Percentiles rank a stretch among this genome's conserved stretches.
These are phyloP conservation scores for Soucietia sequanensis DNA, from an alignment of 805 yeast species.

Conservation along the genomic window DNA sequence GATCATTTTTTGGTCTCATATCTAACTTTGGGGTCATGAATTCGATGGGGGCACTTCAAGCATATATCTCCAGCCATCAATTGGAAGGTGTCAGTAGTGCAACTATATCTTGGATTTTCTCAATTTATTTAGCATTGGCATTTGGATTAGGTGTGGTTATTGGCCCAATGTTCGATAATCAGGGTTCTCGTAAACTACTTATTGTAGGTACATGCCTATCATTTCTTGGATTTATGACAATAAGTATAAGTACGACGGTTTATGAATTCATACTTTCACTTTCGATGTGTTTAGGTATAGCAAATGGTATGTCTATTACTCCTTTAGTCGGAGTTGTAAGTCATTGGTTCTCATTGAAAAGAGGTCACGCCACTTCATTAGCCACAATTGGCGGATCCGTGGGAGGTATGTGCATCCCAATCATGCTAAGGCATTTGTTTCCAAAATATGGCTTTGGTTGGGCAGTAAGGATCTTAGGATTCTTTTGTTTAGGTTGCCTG, in stretches of 20 bases:
- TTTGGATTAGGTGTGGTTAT: slow-evolving; percentile 34
- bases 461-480: slow-evolving; percentile 52
- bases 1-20: slow-evolving; percentile 24
- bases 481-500: slow-evolving; percentile 28
- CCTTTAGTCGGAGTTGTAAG: slow-evolving; percentile 62
- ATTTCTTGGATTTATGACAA: slow-evolving; percentile 50
- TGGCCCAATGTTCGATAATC: slow-evolving; percentile 62
- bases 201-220: slow-evolving; percentile 41
- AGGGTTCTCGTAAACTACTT: slow-evolving; percentile 53
- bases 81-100: slow-evolving; percentile 24
- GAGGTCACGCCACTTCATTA: slow-evolving; percentile 44
- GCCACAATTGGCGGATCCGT: slow-evolving; percentile 61
- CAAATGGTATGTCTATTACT: slow-evolving; percentile 57
- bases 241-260: slow-evolving; percentile 50
- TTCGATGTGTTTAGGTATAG: slow-evolving; percentile 54
- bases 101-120: slow-evolving; percentile 41
- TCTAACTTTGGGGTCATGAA: slow-evolving; percentile 31
- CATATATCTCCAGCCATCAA: slow-evolving; percentile 38
- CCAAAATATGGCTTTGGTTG: slow-evolving; percentile 54
- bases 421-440: slow-evolving; percentile 47
- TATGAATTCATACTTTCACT: slow-evolving; percentile 62
- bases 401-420: slow-evolving; percentile 64
- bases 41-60: slow-evolving; percentile 39
- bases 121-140: slow-evolving; percentile 32
- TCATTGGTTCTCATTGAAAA: slow-evolving; percentile 60